A percentile compares a stretch with the other conserved stretches of the same genome.
Conservation (phyloP, 306 rosid species). For the Vigna trinervia region DNA sequence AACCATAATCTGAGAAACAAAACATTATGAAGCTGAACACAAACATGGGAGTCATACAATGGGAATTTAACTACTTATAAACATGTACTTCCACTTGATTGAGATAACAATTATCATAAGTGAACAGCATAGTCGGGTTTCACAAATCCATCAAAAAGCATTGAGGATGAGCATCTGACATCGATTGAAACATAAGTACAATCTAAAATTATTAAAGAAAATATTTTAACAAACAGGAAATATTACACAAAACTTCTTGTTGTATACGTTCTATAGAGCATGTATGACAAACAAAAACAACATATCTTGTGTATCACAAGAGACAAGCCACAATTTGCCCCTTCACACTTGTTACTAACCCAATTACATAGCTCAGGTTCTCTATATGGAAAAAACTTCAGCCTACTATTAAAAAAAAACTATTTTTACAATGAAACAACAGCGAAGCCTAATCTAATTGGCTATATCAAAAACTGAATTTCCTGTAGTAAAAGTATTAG, state of each 20-base stretch:
- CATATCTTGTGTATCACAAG: constrained; percentile 29
- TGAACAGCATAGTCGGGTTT: constrained; percentile 25
- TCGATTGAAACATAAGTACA: constrained; percentile 22
- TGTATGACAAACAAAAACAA: constrained; percentile 31
- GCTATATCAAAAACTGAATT: constrained; percentile 31
- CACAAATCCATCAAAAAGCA: constrained; percentile 36
- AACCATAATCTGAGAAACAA: constrained; percentile 21
- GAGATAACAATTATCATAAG: constrained; percentile 40
- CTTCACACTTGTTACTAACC: constrained; percentile 12
- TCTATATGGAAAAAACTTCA: background rate
- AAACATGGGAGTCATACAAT: constrained; percentile 15
- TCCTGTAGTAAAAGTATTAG: constrained; percentile 22
- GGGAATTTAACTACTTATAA: constrained; percentile 33
- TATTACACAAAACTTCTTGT: constrained; percentile 15
- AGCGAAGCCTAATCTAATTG: constrained; percentile 6
- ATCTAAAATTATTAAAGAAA: background rate
- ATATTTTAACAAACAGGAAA: constrained; percentile 30
- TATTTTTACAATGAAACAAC: constrained; percentile 19
- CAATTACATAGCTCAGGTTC: constrained; percentile 30
- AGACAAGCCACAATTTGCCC: constrained; percentile 13
- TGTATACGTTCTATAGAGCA: background rate
- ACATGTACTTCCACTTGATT: background rate
- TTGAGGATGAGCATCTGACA: constrained; percentile 30
- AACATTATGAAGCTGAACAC: constrained; percentile 30
- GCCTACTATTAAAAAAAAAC: background rate